Base-by-base conservation (phyloP, 1,284 basidiomycete genomes). In the Nidula niveotomentosa region DNA sequence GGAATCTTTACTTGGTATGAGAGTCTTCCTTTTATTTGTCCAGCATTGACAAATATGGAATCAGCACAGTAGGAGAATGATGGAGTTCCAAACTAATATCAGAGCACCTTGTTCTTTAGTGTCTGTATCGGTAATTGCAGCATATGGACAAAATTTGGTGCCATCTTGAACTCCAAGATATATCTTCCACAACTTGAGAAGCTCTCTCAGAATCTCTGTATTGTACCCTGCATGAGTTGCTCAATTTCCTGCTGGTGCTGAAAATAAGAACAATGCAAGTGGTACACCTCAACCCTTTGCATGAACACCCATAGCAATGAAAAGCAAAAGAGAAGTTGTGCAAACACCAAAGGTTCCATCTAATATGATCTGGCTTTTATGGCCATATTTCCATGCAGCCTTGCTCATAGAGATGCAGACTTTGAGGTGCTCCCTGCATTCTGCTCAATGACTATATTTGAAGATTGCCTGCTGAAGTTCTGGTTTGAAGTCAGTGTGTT, bases 281-380 rank as follows among this genome's bases (percentile, higher is more conserved):
- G 60, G 62, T 17, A 63, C 41, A 8, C 60, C 60, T 13, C 59
- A 58, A 1, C 58, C 51, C 1, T 59, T 36, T 36, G 66, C 63
- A 56, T 74, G 69, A 7, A 72, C 51, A 2, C 60, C 71, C 63
- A 76, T 65, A 0, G 63, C 65, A 46, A 76, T 72, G 59, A 72
- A 75, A 5, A 75, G 60, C 1, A 76, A 66, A 1, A 75, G 58
- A 0, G 63, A 55, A 2, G 54, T 55, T 30, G 60, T 58, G 47
- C 72, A 73, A 8, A 76, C 48, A 0, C 74, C 72, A 56, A 76
- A 76, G 3, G 73, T 76, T 0, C 73, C 72, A 56, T 76, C 72
- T 12, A 76, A 57, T 13, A 75, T 58, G 2, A 75, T 56, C 56
- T 75, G 72, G 3, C 48, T 49, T 0, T 60, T 43, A 51, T 75